Evolutionary conservation across 768 basidiomycete genomes (phyloP), one percentile per base, ranked within the genome.

Genomic region (Boletus rubescentipes): DNA sequence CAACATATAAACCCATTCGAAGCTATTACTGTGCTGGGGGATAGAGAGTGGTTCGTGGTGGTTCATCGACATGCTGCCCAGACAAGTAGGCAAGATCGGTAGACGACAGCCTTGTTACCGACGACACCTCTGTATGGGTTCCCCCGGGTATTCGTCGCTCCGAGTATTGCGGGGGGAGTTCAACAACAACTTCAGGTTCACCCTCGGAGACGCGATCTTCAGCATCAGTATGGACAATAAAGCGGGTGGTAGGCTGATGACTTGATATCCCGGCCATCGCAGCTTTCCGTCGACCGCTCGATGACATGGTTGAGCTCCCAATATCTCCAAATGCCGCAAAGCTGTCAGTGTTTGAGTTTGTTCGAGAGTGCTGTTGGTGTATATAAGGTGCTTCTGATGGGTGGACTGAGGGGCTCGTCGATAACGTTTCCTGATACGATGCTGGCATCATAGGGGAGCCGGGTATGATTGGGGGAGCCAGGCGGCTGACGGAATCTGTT

Each of bases 131-230:
- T n/a, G 50, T 15, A 29, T n/a, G 35, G 20, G 12, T 15, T 36
- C 35, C 21, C 38, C 15, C n/a, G 36, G 65, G 54, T 42, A 64
- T 65, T 18, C 77, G 77, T 34, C 79, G 73, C 55, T 82, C 85
- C 23, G 77, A 77, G 63, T 91, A 91, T 65, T 83, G 83, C 15
- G 88, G 88, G 26, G 89, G 89, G n/a, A 89, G 76, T 69, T 91
- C 89, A 7, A 89, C 89, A 7, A 89, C 77, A 20, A 87, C 70
- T 7, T 77, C 86, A 16, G 79, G 70, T 52, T 77, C 74, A 48
- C 74, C 73, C 37, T 68, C 72, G 8, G 80, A 73, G 10, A 72
- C 36, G 12, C 63, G 70, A 61, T 89, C 87, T 49, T 87, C 86
- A 9, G 78, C 79, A 64, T 89, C 89, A 4, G 82, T 85, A 58